Conservation (phyloP, 1,284 basidiomycete genomes). For the Boletus semigastroideus region DNA sequence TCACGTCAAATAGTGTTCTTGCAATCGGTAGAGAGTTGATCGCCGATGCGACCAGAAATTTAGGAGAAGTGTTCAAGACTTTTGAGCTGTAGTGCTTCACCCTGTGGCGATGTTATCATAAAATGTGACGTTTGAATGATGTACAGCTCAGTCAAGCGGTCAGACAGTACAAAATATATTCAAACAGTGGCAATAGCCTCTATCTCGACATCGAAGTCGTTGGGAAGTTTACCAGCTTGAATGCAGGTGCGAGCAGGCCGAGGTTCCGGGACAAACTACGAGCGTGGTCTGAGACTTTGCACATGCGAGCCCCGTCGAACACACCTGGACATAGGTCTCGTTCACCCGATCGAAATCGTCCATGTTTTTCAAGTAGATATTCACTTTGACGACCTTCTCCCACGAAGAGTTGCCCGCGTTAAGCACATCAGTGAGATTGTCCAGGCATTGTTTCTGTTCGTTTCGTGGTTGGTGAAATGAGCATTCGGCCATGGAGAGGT, state of each 20-base stretch:
- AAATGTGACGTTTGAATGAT: neutral
- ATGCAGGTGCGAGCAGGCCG: conserved; percentile 82
- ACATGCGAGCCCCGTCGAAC: neutral
- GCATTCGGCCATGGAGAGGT: neutral
- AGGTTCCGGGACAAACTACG: conserved; percentile 49
- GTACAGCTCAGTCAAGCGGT: neutral
- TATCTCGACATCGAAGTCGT: conserved; percentile 78
- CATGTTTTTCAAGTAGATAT: conserved; percentile 61
- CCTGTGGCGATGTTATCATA: too few species aligned
- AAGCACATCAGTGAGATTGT: conserved; percentile 52
- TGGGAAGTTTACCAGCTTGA: conserved; percentile 73
- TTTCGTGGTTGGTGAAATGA: neutral
- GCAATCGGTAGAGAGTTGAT: conserved; percentile 41
- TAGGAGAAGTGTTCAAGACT: conserved; percentile 37
- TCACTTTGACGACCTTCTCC: conserved; percentile 54
- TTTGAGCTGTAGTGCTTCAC: conserved; percentile 1
- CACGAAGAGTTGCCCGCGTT: conserved; percentile 53
- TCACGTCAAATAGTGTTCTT: conserved; percentile 32
- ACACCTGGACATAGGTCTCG: conserved; percentile 53
- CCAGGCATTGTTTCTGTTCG: conserved; percentile 52
- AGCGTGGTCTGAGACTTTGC: neutral
- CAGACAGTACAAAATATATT: conserved; percentile 2
- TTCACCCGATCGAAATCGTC: conserved; percentile 56
- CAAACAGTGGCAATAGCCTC: conserved; percentile 62
- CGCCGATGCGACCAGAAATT: conserved; percentile 38